These are phyloP conservation scores for Aphanomyces stellatus DNA, from an alignment of 352 stramenopile species.

Conservation along the genomic window DNA sequence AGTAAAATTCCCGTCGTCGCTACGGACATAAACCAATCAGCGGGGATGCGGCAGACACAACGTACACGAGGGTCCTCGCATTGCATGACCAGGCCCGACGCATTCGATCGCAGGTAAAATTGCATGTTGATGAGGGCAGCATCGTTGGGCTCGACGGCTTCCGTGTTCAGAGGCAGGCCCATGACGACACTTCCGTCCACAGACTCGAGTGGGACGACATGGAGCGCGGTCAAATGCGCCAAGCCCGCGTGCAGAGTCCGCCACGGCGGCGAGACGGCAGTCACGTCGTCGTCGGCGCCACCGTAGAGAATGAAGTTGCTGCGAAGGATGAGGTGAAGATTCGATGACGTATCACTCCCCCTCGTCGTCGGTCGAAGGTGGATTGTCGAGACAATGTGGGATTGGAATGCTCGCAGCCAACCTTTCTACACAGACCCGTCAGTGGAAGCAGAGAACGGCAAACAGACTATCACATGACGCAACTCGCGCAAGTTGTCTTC, in stretches of 20 bases:
- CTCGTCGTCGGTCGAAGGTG: slow-evolving; percentile 18
- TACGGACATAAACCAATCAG: neutral
- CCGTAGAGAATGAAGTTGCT: slow-evolving; percentile 20
- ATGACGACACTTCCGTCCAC: slow-evolving; percentile 31
- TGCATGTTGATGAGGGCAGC: neutral
- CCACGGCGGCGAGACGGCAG: neutral
- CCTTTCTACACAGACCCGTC: slow-evolving; percentile 29
- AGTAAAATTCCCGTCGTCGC: neutral
- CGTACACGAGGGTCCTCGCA: neutral
- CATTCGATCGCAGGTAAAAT: neutral
- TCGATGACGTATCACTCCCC: neutral
- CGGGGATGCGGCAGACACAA: neutral
- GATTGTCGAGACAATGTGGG: slow-evolving; percentile 17
- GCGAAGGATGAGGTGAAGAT: slow-evolving; percentile 3
- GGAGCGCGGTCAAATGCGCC: slow-evolving; percentile 22
- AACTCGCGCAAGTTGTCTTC: slow-evolving; percentile 30
- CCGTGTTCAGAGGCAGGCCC: slow-evolving; percentile 28
- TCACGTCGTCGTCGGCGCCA: slow-evolving; percentile 1
- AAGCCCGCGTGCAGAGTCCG: slow-evolving; percentile 25
- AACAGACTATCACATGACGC: slow-evolving; percentile 28
- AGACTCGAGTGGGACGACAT: slow-evolving; percentile 30
- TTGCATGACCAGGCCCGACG: neutral
- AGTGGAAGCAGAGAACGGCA: neutral
- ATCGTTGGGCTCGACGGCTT: neutral
- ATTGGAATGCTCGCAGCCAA: slow-evolving; percentile 26